Evolutionary conservation across 208 protist genomes (phyloP), one percentile per base, ranked within the genome.

Genomic region (Acanthamoeba lenticulata): DNA sequence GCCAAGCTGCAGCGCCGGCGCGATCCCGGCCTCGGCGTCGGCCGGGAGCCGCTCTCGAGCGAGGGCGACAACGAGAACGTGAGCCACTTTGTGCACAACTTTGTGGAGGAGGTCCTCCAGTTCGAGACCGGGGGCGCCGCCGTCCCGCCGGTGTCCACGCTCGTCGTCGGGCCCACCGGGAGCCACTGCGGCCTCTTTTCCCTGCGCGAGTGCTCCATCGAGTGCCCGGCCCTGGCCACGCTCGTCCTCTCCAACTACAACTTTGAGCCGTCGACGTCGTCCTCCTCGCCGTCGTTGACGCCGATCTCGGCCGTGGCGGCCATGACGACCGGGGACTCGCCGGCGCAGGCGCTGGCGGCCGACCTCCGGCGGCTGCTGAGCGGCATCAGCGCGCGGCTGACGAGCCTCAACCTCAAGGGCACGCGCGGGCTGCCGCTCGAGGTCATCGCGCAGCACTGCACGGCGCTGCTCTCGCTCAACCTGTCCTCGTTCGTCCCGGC

Each of bases 341-440:
- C 27, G 57, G 7, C 57, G 57, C 57, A 21, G 24, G 7, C 57
- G 24, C 21, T 65, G 13, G 67, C 24, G 34, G 38, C 9, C 13
- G 67, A 79, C 38, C 67, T 89, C 7, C 42, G 44, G 7, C 42
- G 49, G 7, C n/a, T 89, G 13, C 57, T 89, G 40, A 13, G 11
- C 32, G 79, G 79, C n/a, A 89, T 89, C 42, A 38, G 79, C 42
- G 45, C 42, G 13, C 49, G n/a, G 4, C 79, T 89, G 36, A 89
- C 49, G 79, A 89, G n/a, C 79, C 49, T 89, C 79, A 89, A 89
- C 49, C 79, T 89, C 79, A 89, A 89, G 79, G 79, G 79, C 27
- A 89, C 79, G n/a, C 4, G n/a, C 7, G 79, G 79, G 13, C 49
- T 89, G 17, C 79, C 79, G n/a, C 49, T 89, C 29, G 79, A 89